phyloP scores from a whole-genome alignment of 768 basidiomycete species.

The Boletus rubropictus region DNA sequence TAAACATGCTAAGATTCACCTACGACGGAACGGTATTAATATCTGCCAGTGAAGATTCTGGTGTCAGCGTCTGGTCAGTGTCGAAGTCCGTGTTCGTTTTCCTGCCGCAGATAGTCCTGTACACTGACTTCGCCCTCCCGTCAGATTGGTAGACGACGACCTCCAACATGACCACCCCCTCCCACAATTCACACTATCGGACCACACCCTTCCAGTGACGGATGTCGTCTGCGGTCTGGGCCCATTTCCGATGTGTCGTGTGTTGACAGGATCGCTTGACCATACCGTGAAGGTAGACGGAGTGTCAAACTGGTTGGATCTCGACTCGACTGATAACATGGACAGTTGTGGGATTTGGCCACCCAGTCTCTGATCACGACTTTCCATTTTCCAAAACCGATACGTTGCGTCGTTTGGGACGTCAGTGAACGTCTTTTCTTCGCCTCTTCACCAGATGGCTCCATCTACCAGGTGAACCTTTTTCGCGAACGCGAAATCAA shows the following conservation, averaged over 20 bases:
- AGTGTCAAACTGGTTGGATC: slow-evolving; percentile 10
- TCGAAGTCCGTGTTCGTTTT: slow-evolving; percentile 54
- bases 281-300: slow-evolving; percentile 79
- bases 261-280: slow-evolving; percentile 80
- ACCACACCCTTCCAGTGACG: slow-evolving; percentile 89
- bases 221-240: slow-evolving; percentile 79
- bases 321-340: slow-evolving; percentile 5
- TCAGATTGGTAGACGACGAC: slow-evolving; percentile 71
- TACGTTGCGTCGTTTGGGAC: slow-evolving; percentile 70
- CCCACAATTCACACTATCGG: slow-evolving; percentile 75
- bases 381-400: slow-evolving; percentile 78
- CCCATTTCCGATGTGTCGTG: slow-evolving; percentile 65
- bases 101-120: slow-evolving; percentile 3
- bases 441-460: slow-evolving; percentile 70
- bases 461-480: slow-evolving; percentile 74
- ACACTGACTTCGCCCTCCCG: slow-evolving; percentile 4
- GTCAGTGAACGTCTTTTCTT: slow-evolving; percentile 85
- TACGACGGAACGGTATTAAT: slow-evolving; percentile 73
- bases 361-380: slow-evolving; percentile 75
- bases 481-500: slow-evolving; percentile 59
- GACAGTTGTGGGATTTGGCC: slow-evolving; percentile 75
- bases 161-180: slow-evolving; percentile 68
- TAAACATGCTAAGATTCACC: slow-evolving; percentile 80
- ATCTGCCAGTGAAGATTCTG: slow-evolving; percentile 88
- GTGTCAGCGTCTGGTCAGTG: slow-evolving; percentile 83